Evolutionary conservation across 2,329 filamentous ascomycete species (phyloP).

Genomic region (Dryadomyces quercivorus): DNA sequence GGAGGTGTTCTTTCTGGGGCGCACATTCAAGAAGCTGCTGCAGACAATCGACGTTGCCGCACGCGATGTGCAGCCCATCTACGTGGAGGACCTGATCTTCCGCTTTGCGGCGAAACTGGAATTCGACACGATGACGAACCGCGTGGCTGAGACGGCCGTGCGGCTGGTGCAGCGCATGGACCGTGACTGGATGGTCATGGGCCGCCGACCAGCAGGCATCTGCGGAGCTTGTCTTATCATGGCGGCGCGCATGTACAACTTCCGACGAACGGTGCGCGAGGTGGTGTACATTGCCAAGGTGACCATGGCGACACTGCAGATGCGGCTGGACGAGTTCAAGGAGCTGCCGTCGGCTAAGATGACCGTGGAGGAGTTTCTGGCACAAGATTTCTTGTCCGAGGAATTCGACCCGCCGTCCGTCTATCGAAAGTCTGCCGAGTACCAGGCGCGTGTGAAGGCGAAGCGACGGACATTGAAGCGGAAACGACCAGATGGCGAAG

Average conservation of each 20-base stretch:
- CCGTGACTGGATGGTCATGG: constrained; percentile 93
- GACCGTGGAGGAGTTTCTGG: constrained; percentile 72
- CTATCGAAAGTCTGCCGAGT: constrained; percentile 52
- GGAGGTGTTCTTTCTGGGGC: constrained; percentile 86
- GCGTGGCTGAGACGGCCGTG: constrained; percentile 79
- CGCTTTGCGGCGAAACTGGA: constrained; percentile 87
- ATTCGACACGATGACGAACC: constrained; percentile 69
- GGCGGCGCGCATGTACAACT: constrained; percentile 97
- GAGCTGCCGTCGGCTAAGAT: constrained; percentile 72
- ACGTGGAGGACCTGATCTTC: constrained; percentile 82
- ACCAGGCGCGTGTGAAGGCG: constrained; percentile 38
- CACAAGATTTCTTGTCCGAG: constrained; percentile 38
- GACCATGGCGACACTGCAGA: constrained; percentile 83
- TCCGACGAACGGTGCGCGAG: constrained; percentile 80
- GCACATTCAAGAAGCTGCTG: constrained; percentile 73
- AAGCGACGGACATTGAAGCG: constrained; percentile 32
- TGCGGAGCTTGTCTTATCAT: constrained; percentile 91
- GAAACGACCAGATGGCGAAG: constrained; percentile 21
- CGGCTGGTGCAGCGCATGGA: constrained; percentile 88
- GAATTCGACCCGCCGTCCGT: constrained; percentile 73
- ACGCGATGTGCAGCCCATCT: constrained; percentile 50
- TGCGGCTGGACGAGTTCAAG: constrained; percentile 85
- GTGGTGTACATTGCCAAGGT: constrained; percentile 98
- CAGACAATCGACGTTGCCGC: constrained; percentile 51
- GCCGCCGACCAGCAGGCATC: constrained; percentile 82